Conservation (phyloP, 2,329 filamentous ascomycete genomes). For the Fusarium armeniacum region DNA sequence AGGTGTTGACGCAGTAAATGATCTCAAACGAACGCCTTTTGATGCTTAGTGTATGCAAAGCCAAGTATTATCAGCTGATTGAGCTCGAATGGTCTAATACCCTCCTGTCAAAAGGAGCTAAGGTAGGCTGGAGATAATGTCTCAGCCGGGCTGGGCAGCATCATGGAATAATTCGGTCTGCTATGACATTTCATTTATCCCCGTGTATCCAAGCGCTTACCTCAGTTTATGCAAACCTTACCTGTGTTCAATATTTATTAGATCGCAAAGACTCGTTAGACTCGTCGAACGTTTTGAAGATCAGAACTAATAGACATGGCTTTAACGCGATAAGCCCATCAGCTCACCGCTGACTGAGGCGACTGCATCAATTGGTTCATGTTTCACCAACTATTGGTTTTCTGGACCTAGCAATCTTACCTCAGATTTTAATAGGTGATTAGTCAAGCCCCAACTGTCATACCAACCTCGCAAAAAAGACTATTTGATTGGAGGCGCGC, state of each 20-base stretch:
- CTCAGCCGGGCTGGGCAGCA: fast-evolving
- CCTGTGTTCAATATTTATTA: not conserved
- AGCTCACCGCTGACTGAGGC: not conserved
- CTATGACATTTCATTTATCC: fast-evolving
- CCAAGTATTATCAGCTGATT: too few species aligned
- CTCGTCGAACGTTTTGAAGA: too few species aligned
- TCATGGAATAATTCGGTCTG: not conserved
- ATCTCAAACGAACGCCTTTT: too few species aligned
- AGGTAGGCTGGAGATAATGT: not conserved
- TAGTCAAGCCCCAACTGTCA: slow-evolving; percentile 19
- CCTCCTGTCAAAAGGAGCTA: fast-evolving
- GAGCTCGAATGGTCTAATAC: too few species aligned
- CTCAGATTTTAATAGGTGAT: slow-evolving; percentile 25
- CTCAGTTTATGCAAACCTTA: not conserved
- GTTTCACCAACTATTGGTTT: not conserved
- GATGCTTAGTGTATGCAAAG: too few species aligned
- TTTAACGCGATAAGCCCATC: not conserved
- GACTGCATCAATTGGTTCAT: not conserved
- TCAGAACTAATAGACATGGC: not conserved
- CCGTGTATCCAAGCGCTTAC: not conserved
- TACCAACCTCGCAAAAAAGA: slow-evolving; percentile 3
- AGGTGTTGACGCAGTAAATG: too few species aligned
- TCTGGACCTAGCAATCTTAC: slow-evolving; percentile 18
- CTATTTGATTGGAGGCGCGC: slow-evolving; percentile 11
- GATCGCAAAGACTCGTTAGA: too few species aligned